Evolutionary conservation across 177 flowering plant genomes (phyloP).

Genomic region (Telopea speciosissima): DNA sequence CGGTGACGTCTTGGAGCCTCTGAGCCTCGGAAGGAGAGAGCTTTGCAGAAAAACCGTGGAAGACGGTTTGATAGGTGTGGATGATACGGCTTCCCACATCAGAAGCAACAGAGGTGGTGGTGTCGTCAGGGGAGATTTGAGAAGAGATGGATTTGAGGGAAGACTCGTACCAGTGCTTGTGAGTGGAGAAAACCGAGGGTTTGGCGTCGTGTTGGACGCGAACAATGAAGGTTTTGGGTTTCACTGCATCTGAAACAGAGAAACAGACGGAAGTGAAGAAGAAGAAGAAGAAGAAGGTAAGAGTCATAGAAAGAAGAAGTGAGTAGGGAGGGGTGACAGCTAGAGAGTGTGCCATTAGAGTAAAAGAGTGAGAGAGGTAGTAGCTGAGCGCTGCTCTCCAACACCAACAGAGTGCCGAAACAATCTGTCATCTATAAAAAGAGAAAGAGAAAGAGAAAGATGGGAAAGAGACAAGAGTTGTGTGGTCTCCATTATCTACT

Average conservation of each 20-base stretch:
- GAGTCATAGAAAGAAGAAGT: not conserved
- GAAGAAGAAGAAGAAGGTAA: constrained; percentile 14
- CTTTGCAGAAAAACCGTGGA: constrained; percentile 75
- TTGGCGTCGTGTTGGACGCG: constrained; percentile 54
- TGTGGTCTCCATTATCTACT: constrained; percentile 4
- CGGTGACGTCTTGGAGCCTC: constrained; percentile 28
- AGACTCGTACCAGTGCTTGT: constrained; percentile 73
- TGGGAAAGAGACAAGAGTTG: not conserved
- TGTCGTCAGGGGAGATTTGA: not conserved
- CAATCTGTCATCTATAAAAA: not conserved
- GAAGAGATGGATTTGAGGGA: constrained; percentile 41
- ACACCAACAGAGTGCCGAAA: not conserved
- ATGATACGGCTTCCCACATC: constrained; percentile 21
- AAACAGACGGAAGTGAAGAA: constrained; percentile 3
- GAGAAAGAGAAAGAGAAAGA: too few species aligned
- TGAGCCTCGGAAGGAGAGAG: constrained; percentile 41
- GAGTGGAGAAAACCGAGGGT: constrained; percentile 79
- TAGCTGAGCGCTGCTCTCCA: not conserved
- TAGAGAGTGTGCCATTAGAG: not conserved
- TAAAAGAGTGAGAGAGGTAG: not conserved
- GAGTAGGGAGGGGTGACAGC: not conserved
- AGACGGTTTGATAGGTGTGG: constrained; percentile 60
- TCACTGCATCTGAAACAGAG: constrained; percentile 2
- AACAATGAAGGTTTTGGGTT: constrained; percentile 49
- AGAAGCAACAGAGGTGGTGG: not conserved